Evolutionary conservation across 2,329 filamentous ascomycete species (phyloP), one percentile per base, ranked within the genome.

Genomic region (Colletotrichum aenigma): DNA sequence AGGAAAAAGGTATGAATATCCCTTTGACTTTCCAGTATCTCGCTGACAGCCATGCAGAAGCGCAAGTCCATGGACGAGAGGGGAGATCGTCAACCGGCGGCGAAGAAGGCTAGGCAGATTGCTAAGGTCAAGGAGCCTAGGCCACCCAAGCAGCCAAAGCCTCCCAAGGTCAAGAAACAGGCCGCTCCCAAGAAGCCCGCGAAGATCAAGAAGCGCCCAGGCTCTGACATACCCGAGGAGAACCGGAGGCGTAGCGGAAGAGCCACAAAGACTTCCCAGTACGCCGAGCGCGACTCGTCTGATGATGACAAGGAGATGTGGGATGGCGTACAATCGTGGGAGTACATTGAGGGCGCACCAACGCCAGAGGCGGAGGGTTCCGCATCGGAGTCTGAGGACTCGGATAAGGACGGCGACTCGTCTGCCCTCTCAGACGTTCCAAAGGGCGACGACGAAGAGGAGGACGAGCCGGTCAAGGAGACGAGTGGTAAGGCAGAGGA

Each of bases 221-320:
- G n/a, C 81, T 83, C 67, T 79, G 83, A 76, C 12, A 60, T 76
- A 7, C 74, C 74, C 10, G 30, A 38, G 36, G 83, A 86, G 3
- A 88, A 91, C 77, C 89, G 91, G 48, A 87, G 91, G 60, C 90
- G 90, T 38, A 92, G 90, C 78, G 87, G 90, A n/a, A 88, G 91
- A 65, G 64, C 76, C 32, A 76, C 71, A 28, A 43, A 18, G 12
- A 82, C 84, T 18, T 88, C 89, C 7, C 82, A 85, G 43, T 92
- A 92, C 77, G 86, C 87, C 26, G 91, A 92, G 81, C 88, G 90
- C 36, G 89, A 91, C 71, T 89, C 89, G 13, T 87, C 87, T 13
- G 90, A 90, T 65, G 91, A 92, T 74, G 90, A 92, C 75, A 87
- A 90, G 77, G 91, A 92, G 80, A 92, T 92, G 91, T 83, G 91